phyloP scores from a whole-genome alignment of 2,329 filamentous ascomycete species.

The Calycina marina region DNA sequence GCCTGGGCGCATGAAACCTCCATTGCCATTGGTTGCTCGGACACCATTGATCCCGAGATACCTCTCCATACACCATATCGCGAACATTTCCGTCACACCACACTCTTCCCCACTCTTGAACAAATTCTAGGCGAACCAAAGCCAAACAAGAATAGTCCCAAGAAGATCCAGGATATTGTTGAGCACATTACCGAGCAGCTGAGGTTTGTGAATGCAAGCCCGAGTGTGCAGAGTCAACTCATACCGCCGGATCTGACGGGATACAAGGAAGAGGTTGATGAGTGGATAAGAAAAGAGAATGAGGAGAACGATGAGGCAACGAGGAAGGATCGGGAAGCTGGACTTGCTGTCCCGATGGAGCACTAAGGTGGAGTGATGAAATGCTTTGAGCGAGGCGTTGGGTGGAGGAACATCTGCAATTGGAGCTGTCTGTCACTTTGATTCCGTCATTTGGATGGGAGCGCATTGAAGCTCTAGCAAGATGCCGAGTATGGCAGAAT shows the following conservation, averaged over 20 bases:
- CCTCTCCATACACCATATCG: constrained; percentile 74
- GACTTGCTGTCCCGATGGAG: constrained; percentile 42
- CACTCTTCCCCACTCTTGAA: constrained; percentile 75
- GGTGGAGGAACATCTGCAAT: too few relatives aligned
- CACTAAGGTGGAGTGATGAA: constrained; percentile 8
- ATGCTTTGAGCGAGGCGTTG: too few relatives aligned
- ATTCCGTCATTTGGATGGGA: too few relatives aligned
- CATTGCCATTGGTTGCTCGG: constrained; percentile 64
- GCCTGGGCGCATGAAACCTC: constrained; percentile 96
- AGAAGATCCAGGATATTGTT: constrained; percentile 62
- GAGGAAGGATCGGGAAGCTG: constrained; percentile 40
- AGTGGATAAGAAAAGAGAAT: constrained; percentile 47
- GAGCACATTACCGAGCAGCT: constrained; percentile 73
- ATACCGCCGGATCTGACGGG: constrained; percentile 65
- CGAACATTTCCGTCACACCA: constrained; percentile 77
- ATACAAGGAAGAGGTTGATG: constrained; percentile 55
- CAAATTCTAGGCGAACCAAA: constrained; percentile 50
- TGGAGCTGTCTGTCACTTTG: too few relatives aligned
- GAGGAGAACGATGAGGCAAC: constrained; percentile 41
- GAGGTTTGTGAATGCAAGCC: constrained; percentile 68
- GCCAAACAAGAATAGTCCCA: constrained; percentile 62
- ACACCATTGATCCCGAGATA: constrained; percentile 56
- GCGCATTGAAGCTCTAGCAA: too few relatives aligned
- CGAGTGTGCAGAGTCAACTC: constrained; percentile 71
- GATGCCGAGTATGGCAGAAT: too few relatives aligned